These are phyloP conservation scores for Tylopilus orsonianus DNA, from an alignment of 1,284 basidiomycete species.

Conservation along the genomic window DNA sequence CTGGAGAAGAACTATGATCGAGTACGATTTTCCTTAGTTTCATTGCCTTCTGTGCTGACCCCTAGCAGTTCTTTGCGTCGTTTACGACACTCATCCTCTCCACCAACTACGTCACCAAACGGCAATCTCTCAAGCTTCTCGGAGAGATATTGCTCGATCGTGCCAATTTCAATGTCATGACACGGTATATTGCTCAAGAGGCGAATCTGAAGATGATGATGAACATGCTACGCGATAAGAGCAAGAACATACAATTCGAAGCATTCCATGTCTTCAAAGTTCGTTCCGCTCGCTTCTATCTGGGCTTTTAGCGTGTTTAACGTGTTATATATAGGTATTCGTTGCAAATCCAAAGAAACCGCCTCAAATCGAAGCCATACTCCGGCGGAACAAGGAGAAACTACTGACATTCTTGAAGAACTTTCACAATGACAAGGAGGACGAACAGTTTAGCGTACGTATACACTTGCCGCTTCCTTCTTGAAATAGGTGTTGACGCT, in stretches of 20 bases:
- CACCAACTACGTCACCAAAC: slow-evolving; percentile 98
- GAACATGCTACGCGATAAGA: slow-evolving; percentile 96
- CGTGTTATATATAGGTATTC: slow-evolving; percentile 67
- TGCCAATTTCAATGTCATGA: slow-evolving; percentile 98
- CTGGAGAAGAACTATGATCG: slow-evolving; percentile 96
- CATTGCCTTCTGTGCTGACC: slow-evolving; percentile 1
- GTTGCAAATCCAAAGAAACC: slow-evolving; percentile 99
- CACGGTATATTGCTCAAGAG: slow-evolving; percentile 90
- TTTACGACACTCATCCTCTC: slow-evolving; percentile 93
- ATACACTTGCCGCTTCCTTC: background rate
- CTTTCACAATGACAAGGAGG: slow-evolving; percentile 99
- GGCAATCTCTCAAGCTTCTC: slow-evolving; percentile 96
- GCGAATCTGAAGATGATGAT: slow-evolving; percentile 99
- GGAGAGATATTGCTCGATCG: slow-evolving; percentile 97
- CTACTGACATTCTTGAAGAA: slow-evolving; percentile 85
- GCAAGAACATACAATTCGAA: slow-evolving; percentile 99
- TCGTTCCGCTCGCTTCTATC: slow-evolving; percentile 1
- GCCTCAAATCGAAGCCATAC: slow-evolving; percentile 88
- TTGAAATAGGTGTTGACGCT: slow-evolving; percentile 1
- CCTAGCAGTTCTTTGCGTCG: slow-evolving; percentile 86
- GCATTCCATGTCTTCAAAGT: slow-evolving; percentile 99
- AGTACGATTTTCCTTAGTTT: slow-evolving; percentile 45
- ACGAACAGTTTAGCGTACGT: slow-evolving; percentile 89
- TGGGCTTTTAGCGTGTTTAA: background rate
- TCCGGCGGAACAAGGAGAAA: slow-evolving; percentile 93